Percentiles rank a stretch among this genome's conserved stretches.
Evolutionary conservation across 148 eudicot species (phyloP).

Genomic region (Nepenthes mirabilis): DNA sequence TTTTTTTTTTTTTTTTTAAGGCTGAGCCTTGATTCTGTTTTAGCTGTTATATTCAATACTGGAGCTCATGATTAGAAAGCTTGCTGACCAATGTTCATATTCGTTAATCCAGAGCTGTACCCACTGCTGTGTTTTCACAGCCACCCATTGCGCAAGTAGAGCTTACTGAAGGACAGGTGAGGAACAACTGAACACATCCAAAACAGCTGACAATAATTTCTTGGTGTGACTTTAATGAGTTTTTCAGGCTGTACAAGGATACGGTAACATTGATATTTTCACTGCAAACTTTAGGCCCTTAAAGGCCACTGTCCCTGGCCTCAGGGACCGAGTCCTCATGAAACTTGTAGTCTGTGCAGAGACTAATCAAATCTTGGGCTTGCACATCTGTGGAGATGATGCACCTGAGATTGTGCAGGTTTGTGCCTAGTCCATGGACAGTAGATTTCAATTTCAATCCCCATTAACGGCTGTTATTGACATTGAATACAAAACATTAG

Average conservation of each 20-base stretch:
- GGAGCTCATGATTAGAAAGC: neutral
- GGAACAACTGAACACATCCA: neutral
- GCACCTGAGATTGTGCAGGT: conserved; percentile 93
- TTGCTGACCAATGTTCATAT: conserved; percentile 14
- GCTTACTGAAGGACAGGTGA: conserved; percentile 85
- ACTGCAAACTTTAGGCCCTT: conserved; percentile 89
- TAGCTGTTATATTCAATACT: neutral
- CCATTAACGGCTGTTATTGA: neutral
- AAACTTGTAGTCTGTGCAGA: conserved; percentile 82
- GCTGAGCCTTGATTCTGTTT: neutral
- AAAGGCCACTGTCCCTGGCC: conserved; percentile 92
- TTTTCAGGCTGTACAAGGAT: conserved; percentile 64
- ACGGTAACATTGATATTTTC: conserved; percentile 77
- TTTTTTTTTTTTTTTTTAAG: neutral
- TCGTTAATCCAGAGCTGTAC: conserved; percentile 53
- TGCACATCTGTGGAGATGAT: conserved; percentile 96
- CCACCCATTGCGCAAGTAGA: conserved; percentile 97
- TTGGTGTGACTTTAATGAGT: conserved; percentile 4
- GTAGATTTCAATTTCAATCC: neutral
- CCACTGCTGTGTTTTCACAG: conserved; percentile 96
- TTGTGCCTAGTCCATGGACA: conserved; percentile 6
- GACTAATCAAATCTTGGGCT: conserved; percentile 66
- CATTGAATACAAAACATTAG: conserved; percentile 17
- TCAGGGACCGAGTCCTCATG: conserved; percentile 89
- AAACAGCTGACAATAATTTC: neutral